These are phyloP conservation scores for Polytrichum commune DNA, from an alignment of 225 moss, liverwort and hornwort species.

Conservation along the genomic window DNA sequence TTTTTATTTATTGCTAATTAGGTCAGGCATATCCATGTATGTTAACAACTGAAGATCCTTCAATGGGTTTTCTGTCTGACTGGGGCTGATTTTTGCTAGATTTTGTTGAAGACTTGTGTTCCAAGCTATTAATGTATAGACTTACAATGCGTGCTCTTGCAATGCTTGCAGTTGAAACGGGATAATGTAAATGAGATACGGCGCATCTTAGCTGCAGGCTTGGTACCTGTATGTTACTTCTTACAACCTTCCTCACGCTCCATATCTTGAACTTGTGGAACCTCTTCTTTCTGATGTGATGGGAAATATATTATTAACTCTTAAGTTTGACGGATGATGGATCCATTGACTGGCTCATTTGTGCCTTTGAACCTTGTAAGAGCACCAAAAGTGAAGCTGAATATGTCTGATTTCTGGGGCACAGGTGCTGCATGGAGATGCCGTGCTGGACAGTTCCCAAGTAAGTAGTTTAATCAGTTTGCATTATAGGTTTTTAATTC, in stretches of 20 bases:
- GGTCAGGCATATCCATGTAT: too few relatives aligned
- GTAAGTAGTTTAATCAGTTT: constrained; percentile 27
- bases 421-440: constrained; percentile 96
- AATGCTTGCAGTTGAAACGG: constrained; percentile 53
- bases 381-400: too few relatives aligned
- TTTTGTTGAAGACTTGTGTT: background rate
- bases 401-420: constrained; percentile 1
- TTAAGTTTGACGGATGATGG: too few relatives aligned
- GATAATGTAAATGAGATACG: constrained; percentile 60
- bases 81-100: background rate
- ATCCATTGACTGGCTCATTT: too few relatives aligned
- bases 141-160: background rate
- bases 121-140: background rate
- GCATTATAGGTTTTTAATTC: background rate
- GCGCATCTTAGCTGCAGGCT: constrained; percentile 66
- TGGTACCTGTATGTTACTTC: constrained; percentile 65
- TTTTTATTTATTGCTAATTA: too few relatives aligned
- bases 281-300: too few relatives aligned
- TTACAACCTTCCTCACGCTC: background rate
- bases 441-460: constrained; percentile 73
- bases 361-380: too few relatives aligned
- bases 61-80: too few relatives aligned
- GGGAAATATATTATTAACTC: too few relatives aligned
- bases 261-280: too few relatives aligned
- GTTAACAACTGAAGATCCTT: too few relatives aligned